A percentile compares a stretch with the other conserved stretches of the same genome.
These are phyloP conservation scores for Serendipita sp. DNA, from an alignment of 1,284 basidiomycete species.

Conservation along the genomic window DNA sequence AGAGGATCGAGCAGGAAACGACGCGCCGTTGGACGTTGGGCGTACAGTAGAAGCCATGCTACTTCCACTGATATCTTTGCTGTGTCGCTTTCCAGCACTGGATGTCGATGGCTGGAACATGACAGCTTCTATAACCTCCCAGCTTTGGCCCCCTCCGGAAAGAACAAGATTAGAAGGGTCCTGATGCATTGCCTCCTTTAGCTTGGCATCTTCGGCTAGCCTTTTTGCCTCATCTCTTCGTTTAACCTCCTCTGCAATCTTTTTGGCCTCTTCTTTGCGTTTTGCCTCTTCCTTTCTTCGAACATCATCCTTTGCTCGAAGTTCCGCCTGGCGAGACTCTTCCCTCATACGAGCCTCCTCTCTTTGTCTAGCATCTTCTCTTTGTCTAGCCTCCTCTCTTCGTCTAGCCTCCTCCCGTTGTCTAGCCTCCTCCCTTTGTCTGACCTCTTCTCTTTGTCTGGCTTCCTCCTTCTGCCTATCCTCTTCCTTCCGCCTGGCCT, in stretches of 20 bases:
- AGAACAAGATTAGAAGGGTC: constrained; percentile 4
- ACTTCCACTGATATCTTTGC: constrained; percentile 11
- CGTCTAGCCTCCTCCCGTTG: not conserved
- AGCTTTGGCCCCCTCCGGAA: constrained; percentile 9
- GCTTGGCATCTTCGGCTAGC: constrained; percentile 14
- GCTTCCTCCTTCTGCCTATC: not conserved
- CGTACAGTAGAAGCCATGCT: not conserved
- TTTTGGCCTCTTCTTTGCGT: not conserved
- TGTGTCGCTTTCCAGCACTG: not conserved
- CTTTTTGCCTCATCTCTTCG: not conserved
- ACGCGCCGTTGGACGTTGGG: not conserved
- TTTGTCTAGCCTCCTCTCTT: not conserved
- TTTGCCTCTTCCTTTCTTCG: no score
- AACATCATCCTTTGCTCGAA: no score
- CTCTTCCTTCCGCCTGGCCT: not conserved
- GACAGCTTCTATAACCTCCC: constrained; percentile 9
- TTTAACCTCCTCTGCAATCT: not conserved
- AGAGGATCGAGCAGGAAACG: not conserved
- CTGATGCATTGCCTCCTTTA: constrained; percentile 19
- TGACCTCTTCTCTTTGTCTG: not conserved
- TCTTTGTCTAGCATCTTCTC: not conserved
- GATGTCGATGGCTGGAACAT: not conserved
- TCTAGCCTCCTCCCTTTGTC: not conserved
- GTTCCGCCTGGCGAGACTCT: no score
- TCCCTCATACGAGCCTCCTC: no score